Evolutionary conservation across 2,329 filamentous ascomycete species (phyloP).

Genomic region (Neopestalotiopsis sp.): DNA sequence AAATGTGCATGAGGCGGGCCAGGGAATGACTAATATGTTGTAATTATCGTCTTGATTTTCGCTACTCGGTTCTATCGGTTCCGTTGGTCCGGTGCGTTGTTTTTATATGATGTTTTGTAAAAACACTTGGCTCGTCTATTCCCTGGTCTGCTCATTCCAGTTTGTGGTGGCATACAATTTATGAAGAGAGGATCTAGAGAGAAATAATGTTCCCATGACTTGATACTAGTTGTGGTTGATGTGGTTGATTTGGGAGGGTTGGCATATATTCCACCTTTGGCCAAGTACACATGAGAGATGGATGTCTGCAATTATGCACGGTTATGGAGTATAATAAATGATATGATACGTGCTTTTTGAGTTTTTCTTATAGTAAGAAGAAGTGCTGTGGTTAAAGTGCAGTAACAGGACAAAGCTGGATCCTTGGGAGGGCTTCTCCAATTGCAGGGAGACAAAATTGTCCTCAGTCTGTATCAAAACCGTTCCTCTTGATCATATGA

Average conservation of each 20-base stretch:
- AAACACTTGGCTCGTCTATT: slow-evolving; percentile 38
- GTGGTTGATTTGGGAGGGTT: not conserved
- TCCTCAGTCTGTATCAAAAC: too few species aligned
- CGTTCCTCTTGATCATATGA: too few species aligned
- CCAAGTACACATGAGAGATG: not conserved
- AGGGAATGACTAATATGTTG: slow-evolving; percentile 46
- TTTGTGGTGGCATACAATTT: not conserved
- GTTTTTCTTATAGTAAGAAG: not conserved
- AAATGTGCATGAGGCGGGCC: slow-evolving; percentile 19
- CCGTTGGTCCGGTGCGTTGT: slow-evolving; percentile 30
- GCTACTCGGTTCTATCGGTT: slow-evolving; percentile 30
- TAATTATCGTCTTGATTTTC: slow-evolving; percentile 43
- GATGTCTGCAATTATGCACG: not conserved
- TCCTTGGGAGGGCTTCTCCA: too few species aligned
- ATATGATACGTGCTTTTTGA: not conserved
- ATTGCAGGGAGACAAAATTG: too few species aligned
- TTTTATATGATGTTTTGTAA: slow-evolving; percentile 38
- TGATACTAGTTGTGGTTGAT: not conserved
- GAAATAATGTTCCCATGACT: not conserved
- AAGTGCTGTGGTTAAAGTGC: not conserved
- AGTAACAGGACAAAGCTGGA: too few species aligned
- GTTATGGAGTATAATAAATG: slow-evolving; percentile 2
- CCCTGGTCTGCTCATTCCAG: slow-evolving; percentile 26
- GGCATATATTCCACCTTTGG: not conserved
- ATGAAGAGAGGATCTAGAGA: not conserved